Evolutionary conservation across 2,329 filamentous ascomycete species (phyloP).

Genomic region (Drechslerella stenobrocha): DNA sequence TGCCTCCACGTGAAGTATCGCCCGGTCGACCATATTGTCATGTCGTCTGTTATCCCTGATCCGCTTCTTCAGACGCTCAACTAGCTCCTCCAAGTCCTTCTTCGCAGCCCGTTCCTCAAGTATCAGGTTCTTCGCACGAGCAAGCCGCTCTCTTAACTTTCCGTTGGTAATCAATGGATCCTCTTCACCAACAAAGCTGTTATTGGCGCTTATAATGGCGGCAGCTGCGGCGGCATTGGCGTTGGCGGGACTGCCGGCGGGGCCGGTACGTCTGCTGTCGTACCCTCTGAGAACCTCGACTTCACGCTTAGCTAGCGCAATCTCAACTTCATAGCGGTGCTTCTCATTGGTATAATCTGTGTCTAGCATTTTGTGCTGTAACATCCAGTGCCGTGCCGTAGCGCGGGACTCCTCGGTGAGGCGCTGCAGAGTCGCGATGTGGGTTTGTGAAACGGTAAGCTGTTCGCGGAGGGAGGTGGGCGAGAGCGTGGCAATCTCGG

Average conservation of each 20-base stretch:
- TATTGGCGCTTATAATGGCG: slow-evolving; percentile 11
- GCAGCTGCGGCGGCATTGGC: background rate
- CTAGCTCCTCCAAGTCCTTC: slow-evolving; percentile 50
- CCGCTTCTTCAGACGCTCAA: slow-evolving; percentile 51
- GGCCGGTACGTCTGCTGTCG: slow-evolving; percentile 12
- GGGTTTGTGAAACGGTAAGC: slow-evolving; percentile 51
- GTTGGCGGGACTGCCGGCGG: background rate
- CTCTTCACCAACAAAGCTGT: slow-evolving; percentile 34
- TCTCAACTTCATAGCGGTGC: slow-evolving; percentile 52
- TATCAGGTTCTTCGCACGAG: slow-evolving; percentile 42
- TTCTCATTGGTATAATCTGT: slow-evolving; percentile 52
- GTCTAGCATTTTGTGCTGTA: slow-evolving; percentile 52
- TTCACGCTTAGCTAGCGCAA: slow-evolving; percentile 51
- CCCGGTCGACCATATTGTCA: slow-evolving; percentile 47
- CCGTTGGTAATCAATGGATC: slow-evolving; percentile 23
- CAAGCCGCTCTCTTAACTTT: slow-evolving; percentile 37
- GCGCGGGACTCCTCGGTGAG: slow-evolving; percentile 50
- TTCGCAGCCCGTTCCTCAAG: slow-evolving; percentile 32
- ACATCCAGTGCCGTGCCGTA: slow-evolving; percentile 51
- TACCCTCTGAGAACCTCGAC: slow-evolving; percentile 47
- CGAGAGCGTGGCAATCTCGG: slow-evolving; percentile 52
- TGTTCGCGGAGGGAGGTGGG: slow-evolving; percentile 53
- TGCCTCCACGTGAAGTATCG: slow-evolving; percentile 31
- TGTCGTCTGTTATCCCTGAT: slow-evolving; percentile 52
- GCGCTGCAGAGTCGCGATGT: slow-evolving; percentile 51